Base-by-base conservation (phyloP, 352 stramenopile species). In the Pythium aphanidermatum region DNA sequence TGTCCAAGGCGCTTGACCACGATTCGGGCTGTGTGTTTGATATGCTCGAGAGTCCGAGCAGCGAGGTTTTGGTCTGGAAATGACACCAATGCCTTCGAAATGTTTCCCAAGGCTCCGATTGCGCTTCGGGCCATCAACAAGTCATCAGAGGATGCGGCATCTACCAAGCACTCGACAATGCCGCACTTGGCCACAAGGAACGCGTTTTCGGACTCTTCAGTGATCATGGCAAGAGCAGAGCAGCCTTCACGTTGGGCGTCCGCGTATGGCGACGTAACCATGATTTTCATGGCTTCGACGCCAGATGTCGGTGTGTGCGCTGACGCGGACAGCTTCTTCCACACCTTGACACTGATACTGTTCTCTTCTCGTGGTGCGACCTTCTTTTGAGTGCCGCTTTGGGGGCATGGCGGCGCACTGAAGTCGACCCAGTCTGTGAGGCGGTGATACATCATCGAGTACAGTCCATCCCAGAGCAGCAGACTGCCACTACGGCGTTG, bases 201-300 rank as follows among this genome's bases (percentile, higher is more conserved):
- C 2, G 69, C 67, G 43, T 81, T 87, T 29, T 75, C 67, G 32
- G 64, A 51, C 47, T 88, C 66, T 20, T 86, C 67, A 0, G 80
- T 90, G 43, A 89, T 71, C 33, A 79, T 70, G 0, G 80, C 80
- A 20, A 92, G 70, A 0, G 68, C 77, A 4, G 75, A 60, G 52
- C 77, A 92, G 23, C 74, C 80, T 68, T 92, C 80, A 3, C 73
- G 71, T 58, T 88, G 82, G 9, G 68, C 73, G 30, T 92, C 80
- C 10, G 74, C 33, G 36, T 70, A 86, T 35, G 70, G 70, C 23
- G 77, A 90, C 8, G 75, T 86, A 17, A 92, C 51, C 80, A 92
- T 92, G 42, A 89, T 86, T 56, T 87, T 86, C 73, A 92, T 87
- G 17, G 76, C 77, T 26, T 90, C 75, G 8, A 89, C 69, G 29